Percentiles rank a stretch among this genome's conserved stretches.
Conservation (phyloP, 2,329 filamentous ascomycete species). For the Pseudocercospora fuligena region DNA sequence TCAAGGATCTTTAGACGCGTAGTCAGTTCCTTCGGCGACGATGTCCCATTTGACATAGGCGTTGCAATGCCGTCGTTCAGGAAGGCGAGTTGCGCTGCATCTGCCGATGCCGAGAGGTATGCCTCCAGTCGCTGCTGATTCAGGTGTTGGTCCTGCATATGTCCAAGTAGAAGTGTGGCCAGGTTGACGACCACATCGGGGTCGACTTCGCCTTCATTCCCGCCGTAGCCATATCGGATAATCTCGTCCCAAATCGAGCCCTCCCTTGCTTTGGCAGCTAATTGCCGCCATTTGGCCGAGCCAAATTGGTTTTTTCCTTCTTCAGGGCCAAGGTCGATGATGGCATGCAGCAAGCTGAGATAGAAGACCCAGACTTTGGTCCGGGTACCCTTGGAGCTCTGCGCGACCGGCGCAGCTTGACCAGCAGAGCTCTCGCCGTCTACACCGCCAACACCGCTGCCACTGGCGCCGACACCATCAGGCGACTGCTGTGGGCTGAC, state of each 20-base stretch:
- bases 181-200: slow-evolving; percentile 91
- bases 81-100: slow-evolving; percentile 64
- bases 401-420: slow-evolving; percentile 70
- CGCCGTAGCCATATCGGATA: slow-evolving; percentile 82
- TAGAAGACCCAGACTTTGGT: slow-evolving; percentile 99
- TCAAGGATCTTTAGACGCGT: slow-evolving; percentile 90
- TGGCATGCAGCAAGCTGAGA: slow-evolving; percentile 87
- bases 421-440: slow-evolving; percentile 11
- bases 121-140: slow-evolving; percentile 89
- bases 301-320: slow-evolving; percentile 91
- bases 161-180: slow-evolving; percentile 89
- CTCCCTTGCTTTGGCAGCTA: slow-evolving; percentile 83
- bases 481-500: slow-evolving; percentile 62
- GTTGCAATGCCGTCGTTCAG: slow-evolving; percentile 59
- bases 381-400: slow-evolving; percentile 78
- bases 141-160: slow-evolving; percentile 78
- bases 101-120: slow-evolving; percentile 74
- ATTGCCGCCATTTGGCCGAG: slow-evolving; percentile 77
- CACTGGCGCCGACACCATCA: slow-evolving; percentile 27
- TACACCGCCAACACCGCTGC: slow-evolving; percentile 34
- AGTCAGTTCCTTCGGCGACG: slow-evolving; percentile 43
- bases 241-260: slow-evolving; percentile 96
- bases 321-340: slow-evolving; percentile 84
- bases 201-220: slow-evolving; percentile 87
- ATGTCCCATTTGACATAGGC: slow-evolving; percentile 60